phyloP scores from a whole-genome alignment of 306 rosid species.

The Prunus mongolica region DNA sequence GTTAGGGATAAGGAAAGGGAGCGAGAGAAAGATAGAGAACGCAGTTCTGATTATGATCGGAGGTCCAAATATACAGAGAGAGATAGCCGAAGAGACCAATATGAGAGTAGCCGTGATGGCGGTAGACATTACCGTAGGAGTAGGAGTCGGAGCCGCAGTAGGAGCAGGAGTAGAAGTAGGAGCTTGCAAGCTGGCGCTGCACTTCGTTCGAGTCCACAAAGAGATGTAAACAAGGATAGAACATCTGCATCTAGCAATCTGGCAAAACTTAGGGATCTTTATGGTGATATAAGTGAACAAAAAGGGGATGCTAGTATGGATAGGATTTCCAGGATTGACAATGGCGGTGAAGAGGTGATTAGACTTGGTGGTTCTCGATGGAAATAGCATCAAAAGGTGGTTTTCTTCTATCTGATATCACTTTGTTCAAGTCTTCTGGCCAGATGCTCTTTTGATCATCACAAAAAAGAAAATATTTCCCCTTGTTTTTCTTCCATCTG shows the following conservation, averaged over 20 bases:
- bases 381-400: slow-evolving; percentile 28
- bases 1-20: slow-evolving; percentile 36
- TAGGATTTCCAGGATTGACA: slow-evolving; percentile 53
- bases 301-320: slow-evolving; percentile 52
- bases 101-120: slow-evolving; percentile 43
- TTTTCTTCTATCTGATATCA: background rate
- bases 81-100: slow-evolving; percentile 67
- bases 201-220: slow-evolving; percentile 46
- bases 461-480: background rate
- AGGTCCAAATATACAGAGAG: slow-evolving; percentile 51
- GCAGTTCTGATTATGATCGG: slow-evolving; percentile 54
- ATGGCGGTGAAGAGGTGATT: slow-evolving; percentile 78
- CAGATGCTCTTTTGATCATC: background rate
- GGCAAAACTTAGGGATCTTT: slow-evolving; percentile 87
- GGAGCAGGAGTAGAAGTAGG: slow-evolving; percentile 69
- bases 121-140: slow-evolving; percentile 54
- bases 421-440: background rate
- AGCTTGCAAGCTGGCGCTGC: slow-evolving; percentile 60
- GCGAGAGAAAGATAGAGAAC: slow-evolving; percentile 37
- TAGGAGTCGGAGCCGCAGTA: slow-evolving; percentile 58
- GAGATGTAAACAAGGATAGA: slow-evolving; percentile 54
- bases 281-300: slow-evolving; percentile 68
- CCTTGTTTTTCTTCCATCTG: background rate
- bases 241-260: slow-evolving; percentile 68
- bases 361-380: slow-evolving; percentile 73